Conservation (phyloP, 345 rosid species). For the Moricandia moricandioides region DNA sequence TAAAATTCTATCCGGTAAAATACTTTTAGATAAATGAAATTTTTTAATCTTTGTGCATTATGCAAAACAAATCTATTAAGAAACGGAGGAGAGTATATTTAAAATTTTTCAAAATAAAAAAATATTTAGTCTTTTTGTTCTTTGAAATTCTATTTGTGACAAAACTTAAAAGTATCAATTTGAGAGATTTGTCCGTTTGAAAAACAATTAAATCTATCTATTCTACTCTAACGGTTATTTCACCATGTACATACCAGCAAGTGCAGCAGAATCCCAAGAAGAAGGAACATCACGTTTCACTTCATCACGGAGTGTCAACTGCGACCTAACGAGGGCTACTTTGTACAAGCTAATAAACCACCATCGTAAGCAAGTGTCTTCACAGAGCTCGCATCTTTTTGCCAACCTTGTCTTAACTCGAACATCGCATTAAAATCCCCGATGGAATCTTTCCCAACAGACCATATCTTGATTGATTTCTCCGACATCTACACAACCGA, state of each 20-base stretch:
- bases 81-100: too few species aligned
- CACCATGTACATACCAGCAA: constrained; percentile 55
- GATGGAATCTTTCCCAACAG: constrained; percentile 89
- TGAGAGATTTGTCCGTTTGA: too few species aligned
- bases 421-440: constrained; percentile 83
- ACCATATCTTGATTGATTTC: constrained; percentile 72
- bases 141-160: too few species aligned
- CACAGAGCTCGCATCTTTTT: constrained; percentile 62
- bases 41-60: too few species aligned
- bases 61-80: too few species aligned
- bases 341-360: constrained; percentile 87
- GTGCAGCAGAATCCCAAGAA: constrained; percentile 86
- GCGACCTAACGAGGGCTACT: constrained; percentile 72
- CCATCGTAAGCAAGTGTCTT: constrained; percentile 86
- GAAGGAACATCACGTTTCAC: constrained; percentile 77
- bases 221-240: too few species aligned
- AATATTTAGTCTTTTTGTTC: too few species aligned
- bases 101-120: too few species aligned
- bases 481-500: constrained; percentile 73
- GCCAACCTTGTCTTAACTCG: constrained; percentile 66
- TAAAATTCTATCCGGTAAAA: too few species aligned
- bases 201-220: too few species aligned
- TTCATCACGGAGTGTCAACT: constrained; percentile 56
- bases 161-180: too few species aligned
- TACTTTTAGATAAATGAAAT: too few species aligned